Base-by-base conservation (phyloP, 2,329 filamentous ascomycete genomes). In the Alternaria arborescens region DNA sequence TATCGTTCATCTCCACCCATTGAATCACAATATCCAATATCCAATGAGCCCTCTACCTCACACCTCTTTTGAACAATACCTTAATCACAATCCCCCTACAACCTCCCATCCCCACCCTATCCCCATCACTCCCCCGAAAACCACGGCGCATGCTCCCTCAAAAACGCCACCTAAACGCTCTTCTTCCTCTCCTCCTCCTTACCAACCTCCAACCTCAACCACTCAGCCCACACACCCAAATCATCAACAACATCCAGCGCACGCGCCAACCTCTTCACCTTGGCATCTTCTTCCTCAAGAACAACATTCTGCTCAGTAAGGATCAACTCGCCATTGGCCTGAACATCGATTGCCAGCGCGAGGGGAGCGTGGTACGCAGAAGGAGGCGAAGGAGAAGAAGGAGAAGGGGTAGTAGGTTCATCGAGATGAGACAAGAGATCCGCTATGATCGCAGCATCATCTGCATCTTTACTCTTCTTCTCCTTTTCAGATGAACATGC, bases 331-430 rank as follows among this genome's bases (percentile, higher is more conserved):
- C 85, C 89, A 57, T 89, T 88, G 36, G 84, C 80, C 20, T 85
- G 81, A 18, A 91, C 84, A 67, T 87, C 86, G 12, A 91, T 69
- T 26, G 82, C 83, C 24, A 91, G 78, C 60, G 84, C 84, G 28
- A 77, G 58, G 3, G 75, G 70, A 1, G 83, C 85, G 34, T 24
- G 52, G 40, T 51, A 51, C 0, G 30, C 0, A 4, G 61, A 56
- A 20, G 66, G 74, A 10, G 70, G 55, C 18, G 26, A 2, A 26
- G 24, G 2, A 26, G 24, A 2, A 26, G 22, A 6, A 24, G 24
- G 1, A 8, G 24, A 26, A 7, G 24, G 0, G 2, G 24, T 8
- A 8, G 7, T 8, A 26, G 24, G 24, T 26, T 26, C 42, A 28
- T 52, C 74, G 52, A 46, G 69, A 58, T 67, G 50, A 36, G 66